phyloP scores from a whole-genome alignment of 352 stramenopile genomes.

The Peronospora farinosa region DNA sequence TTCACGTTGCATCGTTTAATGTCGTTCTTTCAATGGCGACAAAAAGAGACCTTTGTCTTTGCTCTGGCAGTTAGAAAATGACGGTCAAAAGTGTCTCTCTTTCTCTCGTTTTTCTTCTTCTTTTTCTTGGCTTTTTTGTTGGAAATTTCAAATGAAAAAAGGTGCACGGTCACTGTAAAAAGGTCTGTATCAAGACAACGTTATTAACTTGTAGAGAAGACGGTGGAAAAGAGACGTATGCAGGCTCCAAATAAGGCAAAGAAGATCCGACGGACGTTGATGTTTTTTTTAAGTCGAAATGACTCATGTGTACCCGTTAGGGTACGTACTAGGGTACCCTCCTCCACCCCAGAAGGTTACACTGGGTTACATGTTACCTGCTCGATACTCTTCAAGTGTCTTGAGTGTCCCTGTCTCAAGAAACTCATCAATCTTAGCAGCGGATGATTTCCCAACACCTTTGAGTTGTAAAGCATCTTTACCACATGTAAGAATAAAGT shows the following conservation, averaged over 20 bases:
- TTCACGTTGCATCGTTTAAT: too few relatives aligned
- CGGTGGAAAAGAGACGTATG: too few relatives aligned
- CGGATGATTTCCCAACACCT: slow-evolving; percentile 75
- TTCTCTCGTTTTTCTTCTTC: neutral
- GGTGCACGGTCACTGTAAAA: neutral
- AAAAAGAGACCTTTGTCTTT: too few relatives aligned
- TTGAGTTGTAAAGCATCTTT: slow-evolving; percentile 83
- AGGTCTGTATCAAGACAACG: neutral
- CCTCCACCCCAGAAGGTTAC: too few relatives aligned
- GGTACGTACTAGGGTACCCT: neutral
- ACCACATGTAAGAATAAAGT: slow-evolving; percentile 53
- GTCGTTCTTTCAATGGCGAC: too few relatives aligned
- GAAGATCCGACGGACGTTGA: slow-evolving; percentile 10
- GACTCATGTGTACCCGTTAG: slow-evolving; percentile 1
- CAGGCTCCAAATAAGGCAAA: neutral
- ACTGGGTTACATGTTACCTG: slow-evolving; percentile 68
- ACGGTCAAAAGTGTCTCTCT: neutral
- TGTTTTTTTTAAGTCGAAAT: too few relatives aligned
- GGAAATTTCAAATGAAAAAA: slow-evolving; percentile 19
- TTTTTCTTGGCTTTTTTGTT: slow-evolving; percentile 15
- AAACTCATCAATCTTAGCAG: slow-evolving; percentile 82
- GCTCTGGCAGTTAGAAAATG: neutral
- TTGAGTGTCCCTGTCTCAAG: slow-evolving; percentile 72
- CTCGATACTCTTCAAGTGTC: slow-evolving; percentile 78
- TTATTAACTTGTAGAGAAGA: neutral